A percentile compares a stretch with the other conserved stretches of the same genome.
phyloP scores from a whole-genome alignment of 2,329 filamentous ascomycete genomes.

The Diaporthe caulivora region DNA sequence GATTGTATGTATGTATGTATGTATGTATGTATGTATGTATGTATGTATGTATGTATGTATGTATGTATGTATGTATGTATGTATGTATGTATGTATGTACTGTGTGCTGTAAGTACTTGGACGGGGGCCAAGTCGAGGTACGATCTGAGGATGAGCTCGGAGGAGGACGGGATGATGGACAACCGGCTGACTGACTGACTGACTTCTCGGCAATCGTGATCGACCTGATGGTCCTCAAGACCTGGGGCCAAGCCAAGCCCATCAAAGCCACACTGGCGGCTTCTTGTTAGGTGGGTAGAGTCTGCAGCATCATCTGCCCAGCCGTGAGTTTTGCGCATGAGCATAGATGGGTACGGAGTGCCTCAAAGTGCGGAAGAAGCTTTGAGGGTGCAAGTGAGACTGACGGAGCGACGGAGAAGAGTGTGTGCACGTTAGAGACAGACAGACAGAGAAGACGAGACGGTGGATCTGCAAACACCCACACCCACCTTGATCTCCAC shows the following conservation, averaged over 20 bases:
- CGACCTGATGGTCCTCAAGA: slow-evolving; percentile 7
- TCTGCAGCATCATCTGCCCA: not conserved
- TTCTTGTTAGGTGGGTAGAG: not conserved
- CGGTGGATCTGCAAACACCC: not conserved
- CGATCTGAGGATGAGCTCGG: not conserved
- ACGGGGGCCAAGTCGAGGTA: not conserved
- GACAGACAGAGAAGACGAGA: no score
- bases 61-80: no score
- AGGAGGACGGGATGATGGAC: not conserved
- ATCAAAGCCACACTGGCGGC: not conserved
- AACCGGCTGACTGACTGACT: not conserved
- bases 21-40: no score
- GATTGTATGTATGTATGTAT: no score
- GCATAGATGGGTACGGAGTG: no score
- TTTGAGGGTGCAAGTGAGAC: not conserved
- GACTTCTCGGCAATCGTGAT: slow-evolving; percentile 16
- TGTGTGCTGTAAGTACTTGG: not conserved
- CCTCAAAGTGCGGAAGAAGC: not conserved
- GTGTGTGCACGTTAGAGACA: no score
- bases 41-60: no score
- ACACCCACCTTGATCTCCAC: not conserved
- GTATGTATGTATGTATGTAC: no score
- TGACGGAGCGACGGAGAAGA: not conserved
- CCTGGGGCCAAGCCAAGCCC: slow-evolving; percentile 1
- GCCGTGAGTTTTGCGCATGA: not conserved